Evolutionary conservation across 371 early-diverging fungal genomes (phyloP).

Genomic region (Actinomucor elegans): DNA sequence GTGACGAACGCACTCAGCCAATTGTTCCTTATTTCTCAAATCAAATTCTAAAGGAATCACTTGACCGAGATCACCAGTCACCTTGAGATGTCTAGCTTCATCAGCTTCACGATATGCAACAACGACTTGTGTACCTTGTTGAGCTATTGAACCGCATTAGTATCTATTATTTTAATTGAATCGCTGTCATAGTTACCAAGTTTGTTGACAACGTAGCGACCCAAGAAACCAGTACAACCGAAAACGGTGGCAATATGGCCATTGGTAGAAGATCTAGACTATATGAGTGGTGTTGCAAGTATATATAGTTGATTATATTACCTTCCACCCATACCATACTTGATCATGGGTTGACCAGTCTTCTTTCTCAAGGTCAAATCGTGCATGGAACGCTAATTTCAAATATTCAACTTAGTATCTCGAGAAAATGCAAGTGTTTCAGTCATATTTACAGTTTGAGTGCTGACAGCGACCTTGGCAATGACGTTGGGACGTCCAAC

Average conservation of each 20-base stretch:
- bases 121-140: conserved; percentile 88
- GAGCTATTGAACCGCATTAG: conserved; percentile 20
- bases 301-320: conserved; percentile 23
- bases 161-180: conserved; percentile 1
- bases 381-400: conserved; percentile 59
- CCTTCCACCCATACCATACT: conserved; percentile 72
- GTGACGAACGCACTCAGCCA: conserved; percentile 85
- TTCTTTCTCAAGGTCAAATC: conserved; percentile 69
- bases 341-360: conserved; percentile 68
- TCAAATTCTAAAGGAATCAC: conserved; percentile 91
- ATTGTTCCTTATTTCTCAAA: conserved; percentile 79
- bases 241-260: conserved; percentile 95
- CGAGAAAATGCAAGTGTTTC: not conserved
- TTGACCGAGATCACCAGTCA: conserved; percentile 95
- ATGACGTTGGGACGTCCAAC: conserved; percentile 30
- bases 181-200: conserved; percentile 58
- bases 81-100: conserved; percentile 86
- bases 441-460: conserved; percentile 29
- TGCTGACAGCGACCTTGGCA: conserved; percentile 19
- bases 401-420: not conserved
- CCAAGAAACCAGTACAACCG: conserved; percentile 95
- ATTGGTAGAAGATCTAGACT: conserved; percentile 63
- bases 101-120: conserved; percentile 90
- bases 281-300: not conserved
- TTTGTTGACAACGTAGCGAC: conserved; percentile 90